A percentile compares a stretch with the other conserved stretches of the same genome.
These are phyloP conservation scores for Cryptococcus sp. DNA, from an alignment of 1,284 basidiomycete species.

Conservation along the genomic window DNA sequence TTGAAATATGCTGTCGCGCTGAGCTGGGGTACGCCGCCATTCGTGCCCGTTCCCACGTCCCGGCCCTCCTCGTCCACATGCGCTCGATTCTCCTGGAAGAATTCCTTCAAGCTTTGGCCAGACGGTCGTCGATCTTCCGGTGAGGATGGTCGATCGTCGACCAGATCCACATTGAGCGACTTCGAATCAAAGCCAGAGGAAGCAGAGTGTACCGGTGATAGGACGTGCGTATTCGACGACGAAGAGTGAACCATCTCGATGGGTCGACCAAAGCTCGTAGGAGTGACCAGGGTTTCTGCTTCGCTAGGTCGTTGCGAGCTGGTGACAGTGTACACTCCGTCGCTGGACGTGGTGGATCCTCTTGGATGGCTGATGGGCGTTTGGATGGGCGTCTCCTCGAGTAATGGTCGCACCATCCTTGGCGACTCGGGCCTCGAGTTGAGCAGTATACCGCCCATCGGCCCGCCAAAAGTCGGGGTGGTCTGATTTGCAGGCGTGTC, in stretches of 20 bases:
- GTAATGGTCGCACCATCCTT: background rate
- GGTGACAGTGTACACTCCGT: background rate
- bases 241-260: background rate
- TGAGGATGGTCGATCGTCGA: background rate
- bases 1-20: slow-evolving; percentile 43
- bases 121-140: slow-evolving; percentile 2
- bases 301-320: slow-evolving; percentile 13
- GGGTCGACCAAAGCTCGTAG: slow-evolving; percentile 8
- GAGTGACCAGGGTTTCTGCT: slow-evolving; percentile 19
- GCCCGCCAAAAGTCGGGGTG: background rate
- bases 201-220: background rate
- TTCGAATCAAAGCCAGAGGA: background rate
- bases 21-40: slow-evolving; percentile 11
- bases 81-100: slow-evolving; percentile 29
- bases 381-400: too few relatives aligned
- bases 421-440: background rate
- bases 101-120: slow-evolving; percentile 28
- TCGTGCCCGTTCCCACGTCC: background rate
- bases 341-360: background rate
- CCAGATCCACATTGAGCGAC: background rate
- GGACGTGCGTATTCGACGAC: background rate
- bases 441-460: background rate
- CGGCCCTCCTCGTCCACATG: slow-evolving; percentile 1
- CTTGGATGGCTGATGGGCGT: too few relatives aligned
- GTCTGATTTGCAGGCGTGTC: background rate